Conservation (phyloP, 2,329 filamentous ascomycete genomes). For the Chrysosporium queenslandicum region DNA sequence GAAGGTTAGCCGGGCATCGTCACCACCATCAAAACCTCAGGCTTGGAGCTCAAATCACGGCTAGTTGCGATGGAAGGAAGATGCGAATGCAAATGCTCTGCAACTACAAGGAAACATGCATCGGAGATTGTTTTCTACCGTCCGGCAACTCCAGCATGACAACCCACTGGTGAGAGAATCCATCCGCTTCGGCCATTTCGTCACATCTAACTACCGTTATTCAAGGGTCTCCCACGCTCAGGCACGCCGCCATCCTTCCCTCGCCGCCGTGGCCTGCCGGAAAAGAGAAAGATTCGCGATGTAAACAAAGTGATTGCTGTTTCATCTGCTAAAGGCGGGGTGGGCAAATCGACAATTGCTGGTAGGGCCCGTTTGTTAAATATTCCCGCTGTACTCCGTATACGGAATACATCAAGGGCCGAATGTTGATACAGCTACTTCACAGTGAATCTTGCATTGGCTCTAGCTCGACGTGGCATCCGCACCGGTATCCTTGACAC, state of each 20-base stretch:
- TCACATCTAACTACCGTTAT: neutral
- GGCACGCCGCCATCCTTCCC: conserved; percentile 58
- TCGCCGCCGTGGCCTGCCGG: conserved; percentile 68
- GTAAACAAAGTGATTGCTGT: conserved; percentile 93
- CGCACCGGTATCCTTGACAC: conserved; percentile 83
- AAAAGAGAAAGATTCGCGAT: conserved; percentile 67
- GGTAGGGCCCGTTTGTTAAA: conserved; percentile 40
- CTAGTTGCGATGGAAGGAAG: no score
- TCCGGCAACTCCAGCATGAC: conserved; percentile 57
- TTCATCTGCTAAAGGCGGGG: conserved; percentile 94
- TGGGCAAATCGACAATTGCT: conserved; percentile 90
- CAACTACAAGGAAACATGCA: conserved; percentile 23
- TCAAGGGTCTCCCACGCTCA: conserved; percentile 71
- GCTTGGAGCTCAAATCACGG: no score
- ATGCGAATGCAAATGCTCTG: neutral
- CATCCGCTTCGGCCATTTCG: neutral
- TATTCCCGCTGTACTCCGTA: neutral
- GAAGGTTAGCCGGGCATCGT: conserved; percentile 1
- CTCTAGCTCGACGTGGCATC: conserved; percentile 72
- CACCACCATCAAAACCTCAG: neutral
- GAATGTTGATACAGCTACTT: neutral
- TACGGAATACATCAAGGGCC: neutral
- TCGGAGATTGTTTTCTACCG: conserved; percentile 47
- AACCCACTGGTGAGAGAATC: conserved; percentile 73
- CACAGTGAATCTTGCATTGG: conserved; percentile 66